Conservation (phyloP, 2,329 filamentous ascomycete species). For the Aspergillus fumigatus region DNA sequence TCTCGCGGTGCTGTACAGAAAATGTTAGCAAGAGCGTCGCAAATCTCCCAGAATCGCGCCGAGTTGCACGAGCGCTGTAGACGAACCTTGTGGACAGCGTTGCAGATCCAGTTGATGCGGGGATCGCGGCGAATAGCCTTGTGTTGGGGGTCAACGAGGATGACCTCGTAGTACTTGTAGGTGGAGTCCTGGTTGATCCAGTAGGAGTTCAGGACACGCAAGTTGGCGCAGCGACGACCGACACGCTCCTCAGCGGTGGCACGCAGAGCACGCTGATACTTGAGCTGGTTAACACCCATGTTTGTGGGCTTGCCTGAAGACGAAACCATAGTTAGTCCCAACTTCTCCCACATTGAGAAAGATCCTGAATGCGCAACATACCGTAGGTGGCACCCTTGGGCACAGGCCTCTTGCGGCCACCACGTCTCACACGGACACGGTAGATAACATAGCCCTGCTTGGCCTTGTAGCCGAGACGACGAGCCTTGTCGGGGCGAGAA, state of each 20-base stretch:
- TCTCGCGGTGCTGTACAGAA: constrained; percentile 75
- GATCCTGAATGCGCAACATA: constrained; percentile 46
- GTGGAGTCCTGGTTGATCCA: constrained; percentile 99
- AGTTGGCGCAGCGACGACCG: constrained; percentile 96
- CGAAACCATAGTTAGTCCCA: constrained; percentile 15
- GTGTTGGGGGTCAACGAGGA: constrained; percentile 99
- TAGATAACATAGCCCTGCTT: constrained; percentile 99
- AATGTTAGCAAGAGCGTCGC: constrained; percentile 15
- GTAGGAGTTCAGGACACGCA: constrained; percentile 99
- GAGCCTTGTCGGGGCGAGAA: constrained; percentile 98
- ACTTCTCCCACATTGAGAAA: constrained; percentile 19
- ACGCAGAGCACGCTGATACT: constrained; percentile 99
- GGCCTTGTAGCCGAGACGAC: constrained; percentile 99
- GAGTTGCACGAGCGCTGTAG: background rate
- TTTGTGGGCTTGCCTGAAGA: constrained; percentile 95
- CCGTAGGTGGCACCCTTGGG: constrained; percentile 99
- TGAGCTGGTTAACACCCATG: constrained; percentile 99
- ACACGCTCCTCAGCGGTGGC: constrained; percentile 99
- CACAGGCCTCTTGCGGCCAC: constrained; percentile 95
- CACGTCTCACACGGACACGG: constrained; percentile 95
- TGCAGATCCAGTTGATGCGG: constrained; percentile 99
- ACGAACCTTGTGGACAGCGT: constrained; percentile 87
- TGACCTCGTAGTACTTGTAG: constrained; percentile 99
- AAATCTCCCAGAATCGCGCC: background rate
- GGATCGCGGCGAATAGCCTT: constrained; percentile 99